Conservation (phyloP, 2,329 filamentous ascomycete genomes). For the Fusarium coicis region DNA sequence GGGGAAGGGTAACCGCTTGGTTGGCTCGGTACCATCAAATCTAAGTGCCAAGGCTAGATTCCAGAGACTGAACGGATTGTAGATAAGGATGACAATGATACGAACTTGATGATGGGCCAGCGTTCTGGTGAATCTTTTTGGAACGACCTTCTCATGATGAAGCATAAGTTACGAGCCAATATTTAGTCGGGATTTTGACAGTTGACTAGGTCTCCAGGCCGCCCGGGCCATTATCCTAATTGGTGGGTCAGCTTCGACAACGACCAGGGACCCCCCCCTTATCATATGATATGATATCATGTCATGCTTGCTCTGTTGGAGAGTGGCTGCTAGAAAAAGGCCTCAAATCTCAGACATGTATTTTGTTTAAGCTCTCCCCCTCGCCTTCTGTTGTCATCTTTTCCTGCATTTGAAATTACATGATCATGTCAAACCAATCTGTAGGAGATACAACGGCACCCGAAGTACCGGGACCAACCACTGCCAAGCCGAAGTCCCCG, state of each 20-base stretch:
- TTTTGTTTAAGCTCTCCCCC: neutral
- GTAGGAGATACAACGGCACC: accelerated
- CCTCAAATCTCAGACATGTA: neutral
- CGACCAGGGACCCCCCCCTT: neutral
- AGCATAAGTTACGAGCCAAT: too few species aligned
- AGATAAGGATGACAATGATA: neutral
- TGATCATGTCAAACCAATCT: neutral
- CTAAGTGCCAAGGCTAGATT: accelerated
- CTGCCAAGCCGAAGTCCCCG: accelerated
- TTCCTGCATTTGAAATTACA: accelerated
- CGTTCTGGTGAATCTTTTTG: accelerated
- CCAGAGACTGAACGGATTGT: accelerated
- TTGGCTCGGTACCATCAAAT: neutral
- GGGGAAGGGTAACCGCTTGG: accelerated
- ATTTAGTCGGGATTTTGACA: too few species aligned
- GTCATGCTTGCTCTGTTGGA: neutral
- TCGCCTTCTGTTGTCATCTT: accelerated
- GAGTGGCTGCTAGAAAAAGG: neutral
- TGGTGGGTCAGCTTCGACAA: neutral
- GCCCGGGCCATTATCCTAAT: neutral
- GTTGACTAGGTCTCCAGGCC: neutral
- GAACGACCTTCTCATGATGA: too few species aligned
- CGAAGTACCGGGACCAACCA: accelerated
- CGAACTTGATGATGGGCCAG: accelerated
- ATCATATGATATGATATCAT: neutral